Percentiles rank a stretch among this genome's conserved stretches.
phyloP scores from a whole-genome alignment of 2,329 filamentous ascomycete species.

The Periconia digitata region DNA sequence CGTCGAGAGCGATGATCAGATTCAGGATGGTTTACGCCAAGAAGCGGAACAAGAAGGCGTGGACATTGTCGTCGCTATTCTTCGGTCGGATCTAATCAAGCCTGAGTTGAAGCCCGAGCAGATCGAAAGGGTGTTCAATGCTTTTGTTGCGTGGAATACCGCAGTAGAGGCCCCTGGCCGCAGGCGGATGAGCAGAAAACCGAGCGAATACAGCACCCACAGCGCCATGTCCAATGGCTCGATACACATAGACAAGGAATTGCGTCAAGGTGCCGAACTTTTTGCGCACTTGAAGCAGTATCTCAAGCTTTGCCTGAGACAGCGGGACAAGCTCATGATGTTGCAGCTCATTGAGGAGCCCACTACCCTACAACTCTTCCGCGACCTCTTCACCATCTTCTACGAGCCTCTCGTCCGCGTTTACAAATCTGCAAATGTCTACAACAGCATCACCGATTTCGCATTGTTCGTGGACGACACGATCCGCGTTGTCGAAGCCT shows the following conservation, averaged over 20 bases:
- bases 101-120: conserved; percentile 74
- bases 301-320: conserved; percentile 85
- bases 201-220: conserved; percentile 35
- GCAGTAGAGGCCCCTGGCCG: conserved; percentile 74
- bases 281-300: conserved; percentile 96
- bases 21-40: conserved; percentile 72
- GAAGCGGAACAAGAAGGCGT: conserved; percentile 74
- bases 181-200: conserved; percentile 32
- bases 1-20: conserved; percentile 70
- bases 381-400: conserved; percentile 96
- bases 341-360: conserved; percentile 91
- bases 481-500: conserved; percentile 74
- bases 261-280: conserved; percentile 85
- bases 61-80: conserved; percentile 81
- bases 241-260: conserved; percentile 70
- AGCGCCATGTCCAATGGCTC: conserved; percentile 28
- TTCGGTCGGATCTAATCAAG: conserved; percentile 75
- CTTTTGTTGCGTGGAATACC: conserved; percentile 93
- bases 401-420: conserved; percentile 96
- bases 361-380: conserved; percentile 93
- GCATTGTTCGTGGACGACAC: conserved; percentile 90
- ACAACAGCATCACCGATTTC: conserved; percentile 96
- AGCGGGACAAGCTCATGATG: conserved; percentile 98
- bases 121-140: conserved; percentile 84
- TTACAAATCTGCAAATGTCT: conserved; percentile 98